Conservation (phyloP, 1,139 yeast species). For the Blastobotrys malaysiensis region DNA sequence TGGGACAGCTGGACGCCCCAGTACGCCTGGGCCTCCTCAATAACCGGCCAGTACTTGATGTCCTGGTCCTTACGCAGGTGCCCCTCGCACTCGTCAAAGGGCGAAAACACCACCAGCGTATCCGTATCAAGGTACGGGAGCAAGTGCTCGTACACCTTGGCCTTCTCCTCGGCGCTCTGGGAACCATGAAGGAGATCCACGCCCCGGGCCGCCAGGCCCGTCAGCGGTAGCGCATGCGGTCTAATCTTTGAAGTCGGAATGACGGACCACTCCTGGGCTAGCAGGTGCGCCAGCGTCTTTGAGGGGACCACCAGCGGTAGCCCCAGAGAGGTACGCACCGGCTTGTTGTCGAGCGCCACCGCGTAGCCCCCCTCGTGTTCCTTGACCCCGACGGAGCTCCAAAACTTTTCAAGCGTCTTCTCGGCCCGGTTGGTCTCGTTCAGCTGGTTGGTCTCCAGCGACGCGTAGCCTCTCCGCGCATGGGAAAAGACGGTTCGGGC, state of each 20-base stretch:
- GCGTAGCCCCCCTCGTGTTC: slow-evolving; percentile 36
- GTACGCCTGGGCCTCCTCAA: slow-evolving; percentile 59
- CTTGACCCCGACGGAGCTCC: slow-evolving; percentile 68
- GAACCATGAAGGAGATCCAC: slow-evolving; percentile 46
- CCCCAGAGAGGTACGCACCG: slow-evolving; percentile 83
- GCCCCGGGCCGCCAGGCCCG: slow-evolving; percentile 81
- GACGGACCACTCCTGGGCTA: slow-evolving; percentile 85
- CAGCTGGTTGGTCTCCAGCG: slow-evolving; percentile 20
- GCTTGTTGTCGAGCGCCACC: slow-evolving; percentile 65
- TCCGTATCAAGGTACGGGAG: slow-evolving; percentile 89
- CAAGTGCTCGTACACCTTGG: slow-evolving; percentile 33
- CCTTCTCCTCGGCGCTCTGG: slow-evolving; percentile 23
- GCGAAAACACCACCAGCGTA: slow-evolving; percentile 80
- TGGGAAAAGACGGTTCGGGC: neutral
- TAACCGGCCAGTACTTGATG: slow-evolving; percentile 67
- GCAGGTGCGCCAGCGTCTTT: slow-evolving; percentile 55
- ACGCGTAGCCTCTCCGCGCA: slow-evolving; percentile 5
- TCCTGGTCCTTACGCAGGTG: slow-evolving; percentile 70
- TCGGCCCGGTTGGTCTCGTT: slow-evolving; percentile 63
- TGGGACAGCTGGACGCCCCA: slow-evolving; percentile 48
- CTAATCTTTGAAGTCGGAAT: slow-evolving; percentile 68
- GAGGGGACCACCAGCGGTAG: slow-evolving; percentile 60
- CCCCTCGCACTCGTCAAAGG: slow-evolving; percentile 80
- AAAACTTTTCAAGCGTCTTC: slow-evolving; percentile 69
- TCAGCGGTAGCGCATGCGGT: slow-evolving; percentile 77